Base-by-base conservation (phyloP, 2,329 filamentous ascomycete genomes). In the Thelonectria discophora region DNA sequence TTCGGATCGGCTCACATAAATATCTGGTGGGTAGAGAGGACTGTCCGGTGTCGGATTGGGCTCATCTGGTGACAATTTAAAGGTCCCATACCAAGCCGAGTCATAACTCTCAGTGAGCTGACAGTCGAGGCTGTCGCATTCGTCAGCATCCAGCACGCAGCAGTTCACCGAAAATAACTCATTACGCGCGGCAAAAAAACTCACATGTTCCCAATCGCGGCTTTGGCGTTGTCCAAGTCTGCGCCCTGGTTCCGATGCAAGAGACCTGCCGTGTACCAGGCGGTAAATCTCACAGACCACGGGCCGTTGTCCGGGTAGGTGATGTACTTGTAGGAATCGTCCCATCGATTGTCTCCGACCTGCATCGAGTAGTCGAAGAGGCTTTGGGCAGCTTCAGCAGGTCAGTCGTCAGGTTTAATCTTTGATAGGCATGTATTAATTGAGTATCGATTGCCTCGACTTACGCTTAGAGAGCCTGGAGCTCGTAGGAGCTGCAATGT, bases 221-320 rank as follows among this genome's bases (percentile, higher is more conserved):
- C 71, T 47, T 74, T 75, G 6, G 76, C 77, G 6, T 76, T 74
- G n/a, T 70, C 64, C 0, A 76, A 67, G 58, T 79, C 77, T 43
- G 73, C 57, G 13, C 75, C 75, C 50, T 76, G 49, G 40, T 76
- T 75, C 3, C 77, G 74, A 42, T 77, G 66, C 27, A 79, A 56
- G 15, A 80, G 60, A 1, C 78, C 78, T 0, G 76, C 69, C 3
- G 76, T 67, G 49, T 80, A 80, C 78, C 78, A 80, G 0, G 77
- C 76, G 1, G 78, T 81, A 50, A 81, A 81, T 10, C 79, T 73
- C 34, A 75, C 70, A 3, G 75, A 79, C 76, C 78, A 81, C 18
- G 76, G 76, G 0, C 80, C 79, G 3, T 77, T 78, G 48, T 80
- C 76, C 11, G 73, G 72, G 52, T 80, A 81, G 62, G 69, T 76